phyloP scores from a whole-genome alignment of 345 rosid species.

The Dipteronia dyeriana region DNA sequence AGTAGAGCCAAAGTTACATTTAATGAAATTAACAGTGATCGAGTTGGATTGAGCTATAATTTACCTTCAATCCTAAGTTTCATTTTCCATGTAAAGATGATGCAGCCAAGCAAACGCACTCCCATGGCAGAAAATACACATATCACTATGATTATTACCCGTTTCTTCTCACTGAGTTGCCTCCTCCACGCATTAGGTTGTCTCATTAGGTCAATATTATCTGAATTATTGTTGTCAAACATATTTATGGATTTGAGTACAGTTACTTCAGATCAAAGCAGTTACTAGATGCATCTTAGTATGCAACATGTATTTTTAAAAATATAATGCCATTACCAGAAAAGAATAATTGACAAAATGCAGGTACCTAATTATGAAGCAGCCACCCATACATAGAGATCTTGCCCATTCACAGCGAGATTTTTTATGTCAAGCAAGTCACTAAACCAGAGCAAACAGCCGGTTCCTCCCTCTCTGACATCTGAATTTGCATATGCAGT shows the following conservation, averaged over 20 bases:
- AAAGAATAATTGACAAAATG: no score
- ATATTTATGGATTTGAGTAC: no score
- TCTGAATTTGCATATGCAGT: constrained; percentile 23
- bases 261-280: no score
- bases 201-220: no score
- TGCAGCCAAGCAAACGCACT: neutral
- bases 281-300: no score
- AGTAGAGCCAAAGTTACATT: no score
- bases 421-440: constrained; percentile 21
- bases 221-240: no score
- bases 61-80: constrained; percentile 6
- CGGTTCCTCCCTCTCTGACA: constrained; percentile 17
- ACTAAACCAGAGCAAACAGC: constrained; percentile 6
- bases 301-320: no score
- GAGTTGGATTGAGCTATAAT: neutral
- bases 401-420: neutral
- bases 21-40: no score
- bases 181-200: no score
- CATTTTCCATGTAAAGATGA: neutral
- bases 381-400: constrained; percentile 15
- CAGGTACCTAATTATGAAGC: constrained; percentile 31
- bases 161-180: neutral
- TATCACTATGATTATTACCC: neutral
- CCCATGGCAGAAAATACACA: neutral
- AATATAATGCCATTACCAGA: no score